phyloP scores from a whole-genome alignment of 306 rosid species.

The Gastrolobium villosum region DNA sequence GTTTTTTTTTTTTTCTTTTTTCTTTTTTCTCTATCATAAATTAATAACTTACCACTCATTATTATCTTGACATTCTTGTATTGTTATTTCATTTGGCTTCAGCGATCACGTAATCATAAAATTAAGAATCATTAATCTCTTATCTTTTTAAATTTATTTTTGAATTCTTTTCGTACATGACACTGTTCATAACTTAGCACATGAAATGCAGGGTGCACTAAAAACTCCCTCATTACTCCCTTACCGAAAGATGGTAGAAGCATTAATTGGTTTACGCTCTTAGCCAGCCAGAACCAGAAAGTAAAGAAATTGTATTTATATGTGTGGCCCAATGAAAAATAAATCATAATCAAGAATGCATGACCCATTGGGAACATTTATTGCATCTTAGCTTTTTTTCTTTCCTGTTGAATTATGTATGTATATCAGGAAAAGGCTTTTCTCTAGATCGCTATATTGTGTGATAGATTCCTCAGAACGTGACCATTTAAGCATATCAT shows the following conservation, averaged over 20 bases:
- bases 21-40: neutral
- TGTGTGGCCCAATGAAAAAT: constrained; percentile 12
- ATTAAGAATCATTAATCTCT: neutral
- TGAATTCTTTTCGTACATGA: neutral
- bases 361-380: constrained; percentile 20
- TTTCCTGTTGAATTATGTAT: neutral
- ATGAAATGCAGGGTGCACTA: neutral
- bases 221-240: constrained; percentile 30
- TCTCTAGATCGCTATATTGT: neutral
- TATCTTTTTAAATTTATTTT: neutral
- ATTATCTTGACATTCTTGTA: neutral
- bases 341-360: constrained; percentile 6
- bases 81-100: neutral
- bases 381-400: neutral
- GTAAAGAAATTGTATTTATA: neutral
- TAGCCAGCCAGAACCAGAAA: neutral
- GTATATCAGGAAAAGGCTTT: neutral
- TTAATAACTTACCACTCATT: neutral
- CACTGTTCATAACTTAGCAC: constrained; percentile 20
- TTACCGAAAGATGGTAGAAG: constrained; percentile 40
- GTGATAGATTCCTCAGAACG: constrained; percentile 12
- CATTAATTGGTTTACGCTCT: constrained; percentile 36
- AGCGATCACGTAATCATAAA: neutral
- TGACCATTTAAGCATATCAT: constrained; percentile 26
- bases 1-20: neutral